These are phyloP conservation scores for Trichosporon sp. DNA, from an alignment of 1,284 basidiomycete species.

Conservation along the genomic window DNA sequence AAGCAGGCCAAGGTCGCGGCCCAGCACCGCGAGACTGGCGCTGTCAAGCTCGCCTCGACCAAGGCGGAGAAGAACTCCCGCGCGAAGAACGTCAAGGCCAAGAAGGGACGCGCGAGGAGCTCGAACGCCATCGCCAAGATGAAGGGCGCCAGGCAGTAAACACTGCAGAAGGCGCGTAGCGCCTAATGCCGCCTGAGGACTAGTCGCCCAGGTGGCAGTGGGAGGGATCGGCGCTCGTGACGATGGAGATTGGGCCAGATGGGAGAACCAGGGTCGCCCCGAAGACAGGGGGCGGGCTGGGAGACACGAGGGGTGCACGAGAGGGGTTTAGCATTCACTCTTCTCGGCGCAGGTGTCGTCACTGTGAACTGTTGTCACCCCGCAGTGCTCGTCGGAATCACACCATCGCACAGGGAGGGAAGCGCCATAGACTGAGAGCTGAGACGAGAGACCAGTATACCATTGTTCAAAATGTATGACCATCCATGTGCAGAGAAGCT, in stretches of 20 bases:
- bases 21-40: slow-evolving; percentile 64
- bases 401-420: no score
- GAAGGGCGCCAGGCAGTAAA: slow-evolving; percentile 47
- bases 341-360: no score
- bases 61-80: slow-evolving; percentile 40
- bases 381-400: no score
- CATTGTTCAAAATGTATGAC: slow-evolving; percentile 6
- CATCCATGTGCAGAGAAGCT: background rate
- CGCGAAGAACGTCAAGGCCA: slow-evolving; percentile 48
- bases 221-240: background rate
- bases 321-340: no score
- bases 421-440: no score
- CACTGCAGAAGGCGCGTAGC: background rate
- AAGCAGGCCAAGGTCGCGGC: slow-evolving; percentile 64
- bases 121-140: slow-evolving; percentile 52
- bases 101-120: slow-evolving; percentile 53
- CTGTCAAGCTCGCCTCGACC: slow-evolving; percentile 43
- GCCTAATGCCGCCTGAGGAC: no score
- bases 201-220: background rate
- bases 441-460: background rate
- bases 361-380: no score
- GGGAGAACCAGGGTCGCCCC: slow-evolving; percentile 1
- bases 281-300: background rate
- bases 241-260: background rate
- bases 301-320: background rate